Evolutionary conservation across 164 flowering plant species (phyloP), one percentile per base, ranked within the genome.

Genomic region (Aristolochia contorta): DNA sequence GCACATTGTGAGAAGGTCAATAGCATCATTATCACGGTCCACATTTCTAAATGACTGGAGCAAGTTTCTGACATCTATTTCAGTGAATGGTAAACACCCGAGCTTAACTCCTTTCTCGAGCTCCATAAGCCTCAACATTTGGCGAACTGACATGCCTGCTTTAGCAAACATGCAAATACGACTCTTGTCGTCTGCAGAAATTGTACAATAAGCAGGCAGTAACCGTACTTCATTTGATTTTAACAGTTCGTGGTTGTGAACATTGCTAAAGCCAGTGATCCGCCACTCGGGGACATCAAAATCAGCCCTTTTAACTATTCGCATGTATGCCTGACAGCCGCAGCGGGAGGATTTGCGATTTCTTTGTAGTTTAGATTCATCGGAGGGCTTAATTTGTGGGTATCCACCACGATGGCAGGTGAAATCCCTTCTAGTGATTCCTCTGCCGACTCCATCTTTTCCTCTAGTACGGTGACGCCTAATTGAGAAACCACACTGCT

Each of bases 271-370:
- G 47, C 91, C 84, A 1, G 93, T 84, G 47, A 89, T 74, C 21
- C 88, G 84, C 93, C 96, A 89, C 73, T 89, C 91, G 24, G 93
- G 93, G 43, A 83, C 84, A 69, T 81, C 85, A 74, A 79, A 84
- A 60, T 79, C 86, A 25, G 84, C 85, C 72, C 78, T 74, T 64
- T 89, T 84, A 27, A 83, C 89, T 56, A 89, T 86, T n/a, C 89
- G 70, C 89, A 86, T 86, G 60, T 79, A 84, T 21, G 91, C 91
- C 70, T 74, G 87, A 72, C 93, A 86, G 12, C 91, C 96, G 74
- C 96, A 89, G 41, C 89, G 86, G 7, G 93, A 75, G 60, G 96
- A 86, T 62, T 84, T 89, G 12, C 91, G 69, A 65, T 89, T 89
- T 62, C 93, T 80, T 57, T 86, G 92, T 65, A 79, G 52, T 74